A percentile compares a stretch with the other conserved stretches of the same genome.
Conservation (phyloP, 2,329 filamentous ascomycete genomes). For the Penicillium vulpinum region DNA sequence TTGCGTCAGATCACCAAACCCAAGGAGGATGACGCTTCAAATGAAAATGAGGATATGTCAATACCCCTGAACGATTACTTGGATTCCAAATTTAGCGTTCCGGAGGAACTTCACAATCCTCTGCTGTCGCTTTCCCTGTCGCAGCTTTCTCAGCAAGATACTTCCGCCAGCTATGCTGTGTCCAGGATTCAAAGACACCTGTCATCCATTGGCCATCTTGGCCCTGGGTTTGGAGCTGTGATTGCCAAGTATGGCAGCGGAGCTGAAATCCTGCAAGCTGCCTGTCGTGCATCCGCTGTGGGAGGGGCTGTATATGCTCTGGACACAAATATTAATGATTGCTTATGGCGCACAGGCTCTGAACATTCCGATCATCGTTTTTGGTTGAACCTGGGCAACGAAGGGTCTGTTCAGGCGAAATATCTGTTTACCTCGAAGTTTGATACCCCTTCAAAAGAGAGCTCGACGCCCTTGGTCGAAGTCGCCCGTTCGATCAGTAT, state of each 20-base stretch:
- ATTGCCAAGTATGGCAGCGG: conserved; percentile 91
- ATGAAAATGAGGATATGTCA: conserved; percentile 59
- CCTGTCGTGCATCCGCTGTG: conserved; percentile 85
- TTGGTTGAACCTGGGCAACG: conserved; percentile 37
- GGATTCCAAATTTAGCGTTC: conserved; percentile 63
- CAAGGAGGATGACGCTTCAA: conserved; percentile 54
- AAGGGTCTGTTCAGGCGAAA: conserved; percentile 39
- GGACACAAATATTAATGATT: conserved; percentile 62
- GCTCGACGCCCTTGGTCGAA: conserved; percentile 28
- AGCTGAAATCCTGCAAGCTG: conserved; percentile 86
- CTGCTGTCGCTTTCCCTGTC: conserved; percentile 73
- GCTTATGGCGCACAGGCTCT: conserved; percentile 10
- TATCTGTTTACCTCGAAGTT: conserved; percentile 40
- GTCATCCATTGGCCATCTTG: conserved; percentile 82
- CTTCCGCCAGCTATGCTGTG: conserved; percentile 68
- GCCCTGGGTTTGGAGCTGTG: conserved; percentile 83
- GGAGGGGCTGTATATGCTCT: conserved; percentile 90
- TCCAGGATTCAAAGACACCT: conserved; percentile 75
- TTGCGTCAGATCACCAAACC: conserved; percentile 74
- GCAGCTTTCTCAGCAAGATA: conserved; percentile 55
- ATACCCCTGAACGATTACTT: conserved; percentile 50
- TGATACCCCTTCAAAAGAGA: conserved; percentile 34
- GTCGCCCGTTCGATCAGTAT: conserved; percentile 67
- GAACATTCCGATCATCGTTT: conserved; percentile 20
- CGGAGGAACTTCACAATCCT: conserved; percentile 65